Base-by-base conservation (phyloP, 1,284 basidiomycete genomes). In the Moesziomyces globuligerus region DNA sequence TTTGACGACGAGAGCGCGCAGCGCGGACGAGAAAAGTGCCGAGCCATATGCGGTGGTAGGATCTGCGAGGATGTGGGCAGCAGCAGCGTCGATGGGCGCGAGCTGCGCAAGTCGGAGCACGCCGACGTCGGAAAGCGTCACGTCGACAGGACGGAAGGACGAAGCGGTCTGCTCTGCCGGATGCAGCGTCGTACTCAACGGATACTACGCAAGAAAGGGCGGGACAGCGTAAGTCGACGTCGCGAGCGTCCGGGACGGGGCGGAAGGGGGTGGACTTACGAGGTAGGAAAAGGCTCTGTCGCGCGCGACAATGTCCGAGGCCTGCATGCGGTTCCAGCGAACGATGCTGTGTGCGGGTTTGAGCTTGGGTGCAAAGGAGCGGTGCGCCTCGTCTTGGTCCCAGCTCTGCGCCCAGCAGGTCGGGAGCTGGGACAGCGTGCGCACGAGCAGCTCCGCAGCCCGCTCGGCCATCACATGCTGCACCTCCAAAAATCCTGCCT, bases 401-500 rank as follows among this genome's bases (percentile, higher is more conserved):
- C 48, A 50, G 21, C 60, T 83, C 5, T 73, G 75, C 20, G 85
- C 85, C 88, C 89, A 67, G 7, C 32, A 29, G 0, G 73, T 62
- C 8, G 87, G 80, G 82, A 94, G 88, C 46, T 88, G 84, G 28
- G 89, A 85, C 4, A 96, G 83, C 4, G 90, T 87, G 0, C 87
- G 84, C 0, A 93, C 88, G 18, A 97, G 86, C 1, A 93, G 81
- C 28, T 86, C 81, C 0, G 90, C 92, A 0, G 92, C 93, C n/a
- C 84, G 79, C 1, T 80, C 74, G 0, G 89, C 91, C 18, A 94
- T 85, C 0, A 76, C 72, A n/a, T 88, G 86, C 7, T 90, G 85
- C 54, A 94, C 83, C 0, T 82, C 68, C 1, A 80, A 51, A 80
- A 90, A 95, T 13, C 86, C 85, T 2, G 84, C 84, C 26, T 29